Evolutionary conservation across 2,329 filamentous ascomycete species (phyloP).

Genomic region (Stachybotrys echinatus): DNA sequence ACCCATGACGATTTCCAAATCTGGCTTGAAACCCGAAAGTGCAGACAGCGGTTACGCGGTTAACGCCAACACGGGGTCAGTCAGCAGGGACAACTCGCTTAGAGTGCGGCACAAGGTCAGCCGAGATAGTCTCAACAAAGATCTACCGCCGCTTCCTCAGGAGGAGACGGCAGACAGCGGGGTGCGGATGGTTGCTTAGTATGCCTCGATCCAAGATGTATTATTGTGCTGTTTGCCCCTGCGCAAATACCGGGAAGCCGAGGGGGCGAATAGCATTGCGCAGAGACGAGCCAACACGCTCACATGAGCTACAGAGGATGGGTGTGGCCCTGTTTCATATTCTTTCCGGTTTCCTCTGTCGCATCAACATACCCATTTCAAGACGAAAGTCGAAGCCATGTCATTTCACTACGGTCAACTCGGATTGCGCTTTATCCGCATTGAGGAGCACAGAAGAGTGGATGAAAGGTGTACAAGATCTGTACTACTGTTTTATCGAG

Average conservation of each 20-base stretch:
- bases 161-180: constrained; percentile 19
- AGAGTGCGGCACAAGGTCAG: constrained; percentile 36
- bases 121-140: constrained; percentile 56
- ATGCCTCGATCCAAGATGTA: constrained; percentile 6
- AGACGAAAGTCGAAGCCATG: constrained; percentile 6
- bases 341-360: background rate
- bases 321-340: background rate
- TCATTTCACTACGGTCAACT: background rate
- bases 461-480: constrained; percentile 14
- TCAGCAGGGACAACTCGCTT: constrained; percentile 21
- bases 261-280: too few relatives aligned
- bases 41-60: constrained; percentile 43
- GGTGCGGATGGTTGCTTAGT: constrained; percentile 26
- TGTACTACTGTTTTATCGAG: constrained; percentile 18
- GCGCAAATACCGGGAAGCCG: background rate
- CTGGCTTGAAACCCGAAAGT: constrained; percentile 35
- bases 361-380: constrained; percentile 9
- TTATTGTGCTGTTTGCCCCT: background rate
- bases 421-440: background rate
- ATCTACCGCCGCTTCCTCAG: constrained; percentile 50
- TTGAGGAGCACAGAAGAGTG: constrained; percentile 4
- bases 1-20: constrained; percentile 15
- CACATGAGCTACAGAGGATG: too few relatives aligned
- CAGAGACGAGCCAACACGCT: too few relatives aligned
- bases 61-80: constrained; percentile 23